These are phyloP conservation scores for Hevea brasiliensis DNA, from an alignment of 345 rosid genomes.

Conservation along the genomic window DNA sequence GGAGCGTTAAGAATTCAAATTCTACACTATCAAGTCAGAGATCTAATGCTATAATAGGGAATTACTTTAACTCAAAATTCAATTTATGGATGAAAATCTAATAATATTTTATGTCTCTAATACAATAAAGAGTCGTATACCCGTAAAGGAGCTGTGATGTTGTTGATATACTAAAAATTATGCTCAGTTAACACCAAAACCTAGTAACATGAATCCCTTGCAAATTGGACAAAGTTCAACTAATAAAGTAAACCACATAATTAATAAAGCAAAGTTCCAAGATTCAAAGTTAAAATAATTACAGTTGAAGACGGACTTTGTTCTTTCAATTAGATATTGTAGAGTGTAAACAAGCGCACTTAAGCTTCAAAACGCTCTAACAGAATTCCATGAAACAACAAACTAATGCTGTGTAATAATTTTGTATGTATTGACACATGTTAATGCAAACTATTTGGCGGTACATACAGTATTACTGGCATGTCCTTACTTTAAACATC, in stretches of 20 bases:
- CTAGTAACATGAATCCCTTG: not conserved
- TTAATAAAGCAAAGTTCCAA: not conserved
- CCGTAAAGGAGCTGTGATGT: too few species aligned
- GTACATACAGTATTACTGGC: too few species aligned
- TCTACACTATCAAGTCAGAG: not conserved
- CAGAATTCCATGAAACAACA: not conserved
- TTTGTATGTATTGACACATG: not conserved
- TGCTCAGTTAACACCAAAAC: not conserved
- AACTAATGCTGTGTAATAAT: not conserved
- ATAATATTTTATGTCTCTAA: not conserved
- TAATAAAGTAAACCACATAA: not conserved
- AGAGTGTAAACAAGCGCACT: too few species aligned
- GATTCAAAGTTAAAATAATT: not conserved
- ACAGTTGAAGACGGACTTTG: not conserved
- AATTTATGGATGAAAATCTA: not conserved
- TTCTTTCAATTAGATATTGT: too few species aligned
- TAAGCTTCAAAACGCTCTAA: too few species aligned
- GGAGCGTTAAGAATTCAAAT: not conserved
- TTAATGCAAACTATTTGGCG: too few species aligned
- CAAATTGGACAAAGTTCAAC: not conserved
- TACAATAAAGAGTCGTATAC: not conserved
- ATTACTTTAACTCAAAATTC: too few species aligned
- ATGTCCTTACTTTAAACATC: too few species aligned
- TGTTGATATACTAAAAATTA: not conserved
- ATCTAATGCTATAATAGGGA: not conserved